A percentile compares a stretch with the other conserved stretches of the same genome.
These are phyloP conservation scores for Populus tremula DNA, from an alignment of 345 rosid genomes.

Conservation along the genomic window DNA sequence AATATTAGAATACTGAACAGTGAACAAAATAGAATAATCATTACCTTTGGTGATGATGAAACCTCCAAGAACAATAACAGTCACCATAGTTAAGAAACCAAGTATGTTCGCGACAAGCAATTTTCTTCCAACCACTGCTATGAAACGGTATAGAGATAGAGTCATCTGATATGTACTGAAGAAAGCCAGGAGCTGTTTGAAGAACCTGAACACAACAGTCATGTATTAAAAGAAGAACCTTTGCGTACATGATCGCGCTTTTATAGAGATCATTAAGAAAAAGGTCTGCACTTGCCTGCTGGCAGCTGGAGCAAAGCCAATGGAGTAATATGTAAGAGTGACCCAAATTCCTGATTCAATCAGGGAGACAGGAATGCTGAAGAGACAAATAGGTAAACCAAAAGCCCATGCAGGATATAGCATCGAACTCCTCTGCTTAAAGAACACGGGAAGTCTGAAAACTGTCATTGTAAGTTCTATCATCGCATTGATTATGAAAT, in stretches of 20 bases:
- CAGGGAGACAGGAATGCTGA: constrained; percentile 21
- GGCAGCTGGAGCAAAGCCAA: constrained; percentile 26
- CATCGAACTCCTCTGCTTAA: constrained; percentile 20
- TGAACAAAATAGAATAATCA: not conserved
- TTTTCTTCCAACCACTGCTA: constrained; percentile 19
- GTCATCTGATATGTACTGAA: constrained; percentile 18
- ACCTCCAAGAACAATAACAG: constrained; percentile 19
- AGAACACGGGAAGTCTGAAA: constrained; percentile 25
- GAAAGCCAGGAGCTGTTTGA: constrained; percentile 21
- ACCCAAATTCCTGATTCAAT: constrained; percentile 21
- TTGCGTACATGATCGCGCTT: not conserved
- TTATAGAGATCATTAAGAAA: not conserved
- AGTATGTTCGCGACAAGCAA: constrained; percentile 12
- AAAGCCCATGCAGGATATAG: constrained; percentile 27
- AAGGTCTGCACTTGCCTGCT: constrained; percentile 16
- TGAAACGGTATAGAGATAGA: constrained; percentile 18
- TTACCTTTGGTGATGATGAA: constrained; percentile 19
- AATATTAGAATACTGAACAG: too few relatives aligned
- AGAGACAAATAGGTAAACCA: constrained; percentile 10
- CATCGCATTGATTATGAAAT: constrained; percentile 21
- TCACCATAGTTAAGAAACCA: constrained; percentile 8
- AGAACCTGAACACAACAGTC: constrained; percentile 13
- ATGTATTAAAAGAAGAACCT: not conserved
- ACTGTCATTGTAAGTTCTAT: constrained; percentile 20
- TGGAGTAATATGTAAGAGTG: constrained; percentile 19